Evolutionary conservation across 768 basidiomycete species (phyloP).

Genomic region (Trametes coccinea): DNA sequence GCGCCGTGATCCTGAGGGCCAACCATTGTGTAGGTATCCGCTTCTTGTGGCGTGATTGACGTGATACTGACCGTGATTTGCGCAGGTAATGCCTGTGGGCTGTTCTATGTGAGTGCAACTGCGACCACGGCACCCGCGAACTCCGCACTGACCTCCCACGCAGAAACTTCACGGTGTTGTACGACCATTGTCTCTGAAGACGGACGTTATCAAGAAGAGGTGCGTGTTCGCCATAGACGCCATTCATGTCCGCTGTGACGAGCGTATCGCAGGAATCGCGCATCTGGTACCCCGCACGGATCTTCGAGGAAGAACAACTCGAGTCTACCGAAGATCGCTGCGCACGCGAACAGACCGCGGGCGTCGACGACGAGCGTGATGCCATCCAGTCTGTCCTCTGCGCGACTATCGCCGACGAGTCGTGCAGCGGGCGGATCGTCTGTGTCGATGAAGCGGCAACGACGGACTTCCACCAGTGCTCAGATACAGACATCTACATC

Average conservation of each 20-base stretch:
- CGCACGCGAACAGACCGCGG: slow-evolving; percentile 70
- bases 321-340: slow-evolving; percentile 71
- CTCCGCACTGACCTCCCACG: slow-evolving; percentile 4
- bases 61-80: slow-evolving; percentile 19
- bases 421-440: slow-evolving; percentile 31
- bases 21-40: slow-evolving; percentile 74
- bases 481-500: slow-evolving; percentile 42
- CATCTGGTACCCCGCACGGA: slow-evolving; percentile 70
- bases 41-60: slow-evolving; percentile 3
- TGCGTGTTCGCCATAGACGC: slow-evolving; percentile 31
- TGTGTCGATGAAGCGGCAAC: slow-evolving; percentile 71
- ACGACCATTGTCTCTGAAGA: slow-evolving; percentile 91
- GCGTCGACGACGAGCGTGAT: slow-evolving; percentile 65
- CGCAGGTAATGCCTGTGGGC: slow-evolving; percentile 84
- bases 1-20: slow-evolving; percentile 91
- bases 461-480: slow-evolving; percentile 69
- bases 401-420: slow-evolving; percentile 40
- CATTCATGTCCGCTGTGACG: slow-evolving; percentile 8
- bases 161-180: slow-evolving; percentile 97
- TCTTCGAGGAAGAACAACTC: slow-evolving; percentile 62
- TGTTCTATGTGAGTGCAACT: slow-evolving; percentile 76
- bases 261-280: slow-evolving; percentile 61
- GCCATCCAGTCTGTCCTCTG: slow-evolving; percentile 46
- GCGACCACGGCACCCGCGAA: neutral
- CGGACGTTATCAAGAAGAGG: slow-evolving; percentile 97